phyloP scores from a whole-genome alignment of 495 filamentous ascomycete genomes.

The Xylaria flabelliformis region DNA sequence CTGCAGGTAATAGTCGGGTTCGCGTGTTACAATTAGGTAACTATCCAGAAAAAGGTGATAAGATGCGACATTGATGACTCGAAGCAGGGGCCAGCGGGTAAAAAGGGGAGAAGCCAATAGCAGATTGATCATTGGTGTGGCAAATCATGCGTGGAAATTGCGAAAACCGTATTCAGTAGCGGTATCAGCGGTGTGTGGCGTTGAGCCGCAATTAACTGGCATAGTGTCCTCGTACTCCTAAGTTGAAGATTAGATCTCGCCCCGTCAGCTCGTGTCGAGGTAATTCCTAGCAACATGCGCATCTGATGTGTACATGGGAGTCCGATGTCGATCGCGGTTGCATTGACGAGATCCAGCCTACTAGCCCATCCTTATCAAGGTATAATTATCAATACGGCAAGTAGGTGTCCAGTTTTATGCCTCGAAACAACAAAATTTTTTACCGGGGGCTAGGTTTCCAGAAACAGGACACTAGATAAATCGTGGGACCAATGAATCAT shows the following conservation, averaged over 20 bases:
- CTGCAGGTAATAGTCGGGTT: conserved; percentile 10
- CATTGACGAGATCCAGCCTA: conserved; percentile 17
- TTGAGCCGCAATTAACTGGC: conserved; percentile 15
- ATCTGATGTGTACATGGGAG: conserved; percentile 3
- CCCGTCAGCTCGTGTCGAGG: conserved; percentile 15
- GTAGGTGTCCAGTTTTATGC: conserved; percentile 9
- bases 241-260: conserved; percentile 20
- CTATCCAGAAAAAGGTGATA: conserved; percentile 5
- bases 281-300: neutral
- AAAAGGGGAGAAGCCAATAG: conserved; percentile 10
- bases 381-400: conserved; percentile 8
- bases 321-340: conserved; percentile 17
- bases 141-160: conserved; percentile 15
- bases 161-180: neutral
- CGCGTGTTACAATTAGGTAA: conserved; percentile 21
- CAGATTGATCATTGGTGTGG: neutral
- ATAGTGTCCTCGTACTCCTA: conserved; percentile 19
- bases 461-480: conserved; percentile 13
- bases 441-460: neutral
- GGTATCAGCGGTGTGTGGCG: conserved; percentile 20
- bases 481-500: conserved; percentile 6
- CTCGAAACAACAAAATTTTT: conserved; percentile 9
- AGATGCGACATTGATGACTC: conserved; percentile 22
- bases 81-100: neutral
- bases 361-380: conserved; percentile 2